phyloP scores from a whole-genome alignment of 2,329 filamentous ascomycete species.

The Aureobasidium sp. region DNA sequence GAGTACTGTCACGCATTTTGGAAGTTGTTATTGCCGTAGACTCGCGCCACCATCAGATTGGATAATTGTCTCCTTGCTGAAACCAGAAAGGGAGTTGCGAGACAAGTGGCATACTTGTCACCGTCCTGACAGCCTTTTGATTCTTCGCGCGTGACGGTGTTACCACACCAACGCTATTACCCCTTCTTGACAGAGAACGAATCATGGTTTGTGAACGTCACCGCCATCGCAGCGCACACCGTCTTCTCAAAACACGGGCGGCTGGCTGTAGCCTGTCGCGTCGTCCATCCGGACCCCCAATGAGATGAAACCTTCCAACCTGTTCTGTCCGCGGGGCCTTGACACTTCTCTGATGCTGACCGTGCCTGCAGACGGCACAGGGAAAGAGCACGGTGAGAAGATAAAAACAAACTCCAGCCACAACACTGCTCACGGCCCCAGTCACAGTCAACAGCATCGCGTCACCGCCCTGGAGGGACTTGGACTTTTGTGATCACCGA shows the following conservation, averaged over 20 bases:
- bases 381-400: neutral
- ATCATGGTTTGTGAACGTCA: neutral
- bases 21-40: neutral
- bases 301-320: constrained; percentile 1
- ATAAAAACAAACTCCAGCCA: constrained; percentile 7
- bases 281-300: neutral
- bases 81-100: neutral
- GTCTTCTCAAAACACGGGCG: neutral
- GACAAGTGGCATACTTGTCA: neutral
- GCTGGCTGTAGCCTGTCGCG: neutral
- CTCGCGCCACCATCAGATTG: neutral
- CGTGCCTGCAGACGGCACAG: constrained; percentile 3
- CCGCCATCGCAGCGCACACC: neutral
- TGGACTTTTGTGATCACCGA: neutral
- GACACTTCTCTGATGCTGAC: constrained; percentile 1
- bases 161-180: neutral
- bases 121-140: constrained; percentile 2
- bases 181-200: neutral
- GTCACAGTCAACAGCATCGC: neutral
- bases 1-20: neutral
- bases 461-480: neutral
- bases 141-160: constrained; percentile 7
- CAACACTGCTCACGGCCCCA: neutral
- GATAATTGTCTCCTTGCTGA: neutral
- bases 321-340: constrained; percentile 4